A percentile compares a stretch with the other conserved stretches of the same genome.
Evolutionary conservation across 352 stramenopile genomes (phyloP).

Genomic region (Blastocystis hominis): DNA sequence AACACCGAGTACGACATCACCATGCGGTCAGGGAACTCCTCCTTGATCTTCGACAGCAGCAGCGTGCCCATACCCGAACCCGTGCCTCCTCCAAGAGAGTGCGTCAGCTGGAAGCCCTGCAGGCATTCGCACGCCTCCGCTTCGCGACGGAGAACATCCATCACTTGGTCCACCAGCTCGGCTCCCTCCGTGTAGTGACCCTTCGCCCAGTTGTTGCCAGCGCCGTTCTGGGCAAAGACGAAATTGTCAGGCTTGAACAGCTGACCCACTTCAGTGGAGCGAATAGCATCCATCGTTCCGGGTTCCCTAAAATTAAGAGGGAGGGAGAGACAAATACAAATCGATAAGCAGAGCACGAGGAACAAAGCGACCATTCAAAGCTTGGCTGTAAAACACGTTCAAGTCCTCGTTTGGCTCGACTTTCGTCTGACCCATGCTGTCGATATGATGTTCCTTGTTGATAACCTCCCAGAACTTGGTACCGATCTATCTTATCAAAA

Average conservation of each 20-base stretch:
- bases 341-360: no score
- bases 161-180: constrained; percentile 92
- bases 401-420: constrained; percentile 64
- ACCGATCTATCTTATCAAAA: constrained; percentile 68
- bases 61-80: constrained; percentile 96
- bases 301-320: no score
- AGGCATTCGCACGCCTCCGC: constrained; percentile 93
- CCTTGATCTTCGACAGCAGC: constrained; percentile 92
- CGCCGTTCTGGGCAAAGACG: constrained; percentile 92
- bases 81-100: constrained; percentile 96
- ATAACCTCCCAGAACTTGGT: constrained; percentile 92
- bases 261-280: constrained; percentile 83
- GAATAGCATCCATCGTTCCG: constrained; percentile 95
- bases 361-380: constrained; percentile 75
- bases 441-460: constrained; percentile 76
- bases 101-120: constrained; percentile 97
- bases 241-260: constrained; percentile 98
- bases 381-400: constrained; percentile 63
- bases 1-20: constrained; percentile 98
- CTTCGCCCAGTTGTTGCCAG: constrained; percentile 98
- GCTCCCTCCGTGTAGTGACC: constrained; percentile 97
- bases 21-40: constrained; percentile 96
- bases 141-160: constrained; percentile 95
- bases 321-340: constrained; percentile 84
- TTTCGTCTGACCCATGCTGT: constrained; percentile 75